These are phyloP conservation scores for Pelargonium fulgidum DNA, from an alignment of 441 rosid species.

Conservation along the genomic window DNA sequence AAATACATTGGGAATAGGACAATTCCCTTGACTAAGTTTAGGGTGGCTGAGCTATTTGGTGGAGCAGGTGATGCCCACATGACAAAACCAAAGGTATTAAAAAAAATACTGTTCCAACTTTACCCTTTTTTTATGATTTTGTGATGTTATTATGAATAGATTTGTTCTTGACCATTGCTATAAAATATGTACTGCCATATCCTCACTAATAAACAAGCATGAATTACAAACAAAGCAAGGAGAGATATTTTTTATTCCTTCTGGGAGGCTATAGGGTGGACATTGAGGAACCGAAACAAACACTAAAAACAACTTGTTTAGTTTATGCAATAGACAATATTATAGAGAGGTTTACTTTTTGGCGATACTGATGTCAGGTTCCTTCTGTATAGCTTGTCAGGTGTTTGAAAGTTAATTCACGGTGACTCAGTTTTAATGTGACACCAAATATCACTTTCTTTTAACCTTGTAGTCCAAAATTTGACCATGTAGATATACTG, in stretches of 20 bases:
- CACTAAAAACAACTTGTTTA: not conserved
- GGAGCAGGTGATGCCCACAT: not conserved
- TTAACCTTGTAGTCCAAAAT: not conserved
- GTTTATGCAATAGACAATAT: constrained; percentile 2
- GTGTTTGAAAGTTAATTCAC: not conserved
- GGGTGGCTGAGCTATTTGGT: constrained; percentile 7
- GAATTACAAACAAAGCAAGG: not conserved
- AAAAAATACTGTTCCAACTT: not conserved
- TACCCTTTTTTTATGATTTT: not conserved
- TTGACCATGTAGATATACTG: not conserved
- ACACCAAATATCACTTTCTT: not conserved
- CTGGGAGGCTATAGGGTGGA: not conserved
- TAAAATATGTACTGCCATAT: not conserved
- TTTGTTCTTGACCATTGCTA: not conserved
- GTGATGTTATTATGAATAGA: constrained; percentile 6
- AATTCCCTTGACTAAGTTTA: not conserved
- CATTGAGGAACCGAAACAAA: not conserved
- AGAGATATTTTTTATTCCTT: not conserved
- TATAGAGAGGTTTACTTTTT: not conserved
- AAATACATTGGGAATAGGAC: not conserved
- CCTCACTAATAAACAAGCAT: not conserved
- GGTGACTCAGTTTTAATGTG: not conserved
- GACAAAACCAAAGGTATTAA: constrained; percentile 1
- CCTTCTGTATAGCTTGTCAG: constrained; percentile 5
- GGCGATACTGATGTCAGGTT: not conserved